Conservation (phyloP, 2,329 filamentous ascomycete genomes). For the Teratosphaeria viscida region DNA sequence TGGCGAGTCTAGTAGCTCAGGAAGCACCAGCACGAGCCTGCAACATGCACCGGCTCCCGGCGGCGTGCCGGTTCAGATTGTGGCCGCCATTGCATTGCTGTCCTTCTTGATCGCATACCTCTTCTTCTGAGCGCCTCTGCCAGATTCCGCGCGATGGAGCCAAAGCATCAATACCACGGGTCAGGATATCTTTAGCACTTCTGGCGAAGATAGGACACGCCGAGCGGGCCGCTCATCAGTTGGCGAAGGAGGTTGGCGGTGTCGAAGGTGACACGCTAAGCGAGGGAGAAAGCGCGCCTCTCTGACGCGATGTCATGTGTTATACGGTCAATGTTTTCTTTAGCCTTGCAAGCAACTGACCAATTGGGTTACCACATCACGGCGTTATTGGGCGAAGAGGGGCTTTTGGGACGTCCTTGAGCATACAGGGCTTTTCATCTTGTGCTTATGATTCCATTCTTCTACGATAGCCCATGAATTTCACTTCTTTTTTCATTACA, state of each 20-base stretch:
- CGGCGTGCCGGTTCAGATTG: constrained; percentile 79
- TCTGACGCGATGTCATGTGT: background rate
- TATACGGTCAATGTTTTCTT: background rate
- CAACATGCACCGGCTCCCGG: constrained; percentile 31
- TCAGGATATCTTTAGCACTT: background rate
- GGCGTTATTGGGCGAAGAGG: background rate
- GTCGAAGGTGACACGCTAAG: background rate
- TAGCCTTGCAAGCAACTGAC: background rate
- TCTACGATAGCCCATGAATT: background rate
- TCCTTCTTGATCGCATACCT: constrained; percentile 93
- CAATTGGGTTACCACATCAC: background rate
- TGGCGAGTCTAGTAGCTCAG: constrained; percentile 3
- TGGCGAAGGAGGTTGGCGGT: background rate
- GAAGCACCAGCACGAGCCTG: constrained; percentile 9
- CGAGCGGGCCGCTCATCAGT: background rate
- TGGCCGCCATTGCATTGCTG: constrained; percentile 71
- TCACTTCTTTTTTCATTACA: background rate
- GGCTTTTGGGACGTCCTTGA: background rate
- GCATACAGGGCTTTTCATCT: background rate
- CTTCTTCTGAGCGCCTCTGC: constrained; percentile 61
- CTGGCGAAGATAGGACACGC: background rate
- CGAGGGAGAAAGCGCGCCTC: background rate
- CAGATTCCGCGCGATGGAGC: background rate
- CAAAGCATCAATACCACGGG: background rate
- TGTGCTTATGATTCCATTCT: background rate